Evolutionary conservation across 441 rosid species (phyloP).

Genomic region (Capsella rubella): DNA sequence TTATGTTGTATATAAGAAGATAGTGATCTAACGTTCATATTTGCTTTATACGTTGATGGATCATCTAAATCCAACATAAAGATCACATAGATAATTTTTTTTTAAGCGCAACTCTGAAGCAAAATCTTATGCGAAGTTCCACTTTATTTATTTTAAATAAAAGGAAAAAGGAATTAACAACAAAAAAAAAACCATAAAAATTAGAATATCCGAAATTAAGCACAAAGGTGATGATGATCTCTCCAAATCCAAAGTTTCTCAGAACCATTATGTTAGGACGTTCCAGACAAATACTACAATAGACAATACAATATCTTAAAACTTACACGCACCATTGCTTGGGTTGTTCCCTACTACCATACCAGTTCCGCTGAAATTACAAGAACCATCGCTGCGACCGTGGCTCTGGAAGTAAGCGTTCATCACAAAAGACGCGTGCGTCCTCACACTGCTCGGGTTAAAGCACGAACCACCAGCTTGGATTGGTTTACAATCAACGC

Average conservation of each 20-base stretch:
- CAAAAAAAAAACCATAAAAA: conserved; percentile 2
- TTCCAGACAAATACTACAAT: conserved; percentile 37
- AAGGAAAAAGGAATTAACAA: conserved; percentile 1
- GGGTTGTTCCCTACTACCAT: conserved; percentile 43
- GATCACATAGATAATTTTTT: conserved; percentile 6
- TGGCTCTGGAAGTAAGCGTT: conserved; percentile 54
- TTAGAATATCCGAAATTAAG: conserved; percentile 34
- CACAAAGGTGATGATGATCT: conserved; percentile 17
- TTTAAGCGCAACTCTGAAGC: conserved; percentile 14
- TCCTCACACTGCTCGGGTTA: conserved; percentile 43
- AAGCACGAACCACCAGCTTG: conserved; percentile 57
- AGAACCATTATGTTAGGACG: conserved; percentile 20
- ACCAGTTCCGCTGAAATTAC: conserved; percentile 52
- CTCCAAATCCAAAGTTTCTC: conserved; percentile 21
- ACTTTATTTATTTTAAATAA: conserved; percentile 19
- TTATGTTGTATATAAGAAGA: background rate
- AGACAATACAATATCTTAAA: conserved; percentile 21
- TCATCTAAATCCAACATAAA: conserved; percentile 28
- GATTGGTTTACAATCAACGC: conserved; percentile 52
- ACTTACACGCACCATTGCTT: conserved; percentile 43
- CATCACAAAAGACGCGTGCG: conserved; percentile 54
- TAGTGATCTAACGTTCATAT: conserved; percentile 1
- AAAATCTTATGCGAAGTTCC: conserved; percentile 13
- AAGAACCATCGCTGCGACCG: conserved; percentile 40
- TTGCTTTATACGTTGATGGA: conserved; percentile 26